Evolutionary conservation across 2,329 filamentous ascomycete genomes (phyloP), one percentile per base, ranked within the genome.

Genomic region (Pyricularia grisea): DNA sequence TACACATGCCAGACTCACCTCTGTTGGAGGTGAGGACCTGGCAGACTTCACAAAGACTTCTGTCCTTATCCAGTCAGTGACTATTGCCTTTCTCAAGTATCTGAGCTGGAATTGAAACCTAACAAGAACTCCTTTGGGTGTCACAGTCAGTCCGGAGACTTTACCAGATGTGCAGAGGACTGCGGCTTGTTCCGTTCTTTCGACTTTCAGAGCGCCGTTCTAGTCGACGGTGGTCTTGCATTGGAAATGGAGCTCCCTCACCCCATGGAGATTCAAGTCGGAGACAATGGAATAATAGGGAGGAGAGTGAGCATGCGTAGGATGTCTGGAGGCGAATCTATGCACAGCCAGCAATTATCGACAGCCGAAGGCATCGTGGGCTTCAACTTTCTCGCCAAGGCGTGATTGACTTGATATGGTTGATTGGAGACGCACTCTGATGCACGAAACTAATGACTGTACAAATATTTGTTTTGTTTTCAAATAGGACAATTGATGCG

Each of bases 11-110:
- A 30, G 67, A 23, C n/a, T 68, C 4, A 68, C 55, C 4, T 28
- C 67, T n/a, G 50, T 28, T 11, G 28, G n/a, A 2, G n/a, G 10
- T 12, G 55, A 55, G 27, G 42, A 55, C 2, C 25, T 67, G 1
- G 9, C 9, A 17, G 10, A 30, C 23, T 30, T 67, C 2, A 55
- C 66, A 2, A 23, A 25, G 12, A 60, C 55, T 20, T 30, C 61
- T 25, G 67, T 68, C 14, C 67, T 68, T 12, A 68, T 68, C 6
- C 67, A 68, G 67, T 68, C 23, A 68, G 67, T 42, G 14, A 27
- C 10, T 11, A 17, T 23, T 10, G 3, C 64, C 2, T 4, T 7
- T 20, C 23, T 28, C 4, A 2, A 1, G 17, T 31, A 67, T 1
- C 14, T 4, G n/a, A 5, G 5, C 12, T 27, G 12, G 3, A 10